These are phyloP conservation scores for Plasmodium billcollinsi DNA, from an alignment of 169 alveolate species.

Conservation along the genomic window DNA sequence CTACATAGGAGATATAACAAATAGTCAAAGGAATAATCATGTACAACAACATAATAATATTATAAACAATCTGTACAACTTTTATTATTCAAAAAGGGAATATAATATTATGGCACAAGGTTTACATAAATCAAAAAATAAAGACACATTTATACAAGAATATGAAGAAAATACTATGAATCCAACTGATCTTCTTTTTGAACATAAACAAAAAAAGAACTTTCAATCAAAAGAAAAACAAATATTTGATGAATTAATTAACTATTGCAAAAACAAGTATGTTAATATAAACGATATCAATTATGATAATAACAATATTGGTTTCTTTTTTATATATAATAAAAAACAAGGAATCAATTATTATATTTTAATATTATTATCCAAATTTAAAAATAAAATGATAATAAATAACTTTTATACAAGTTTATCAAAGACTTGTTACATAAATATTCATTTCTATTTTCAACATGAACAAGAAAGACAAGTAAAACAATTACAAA, in stretches of 20 bases:
- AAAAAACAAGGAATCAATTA: conserved; percentile 57
- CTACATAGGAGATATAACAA: background rate
- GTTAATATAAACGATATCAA: conserved; percentile 16
- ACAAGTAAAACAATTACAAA: conserved; percentile 10
- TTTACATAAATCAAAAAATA: background rate
- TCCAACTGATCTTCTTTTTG: too few species aligned
- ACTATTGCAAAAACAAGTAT: conserved; percentile 43
- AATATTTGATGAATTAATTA: conserved; percentile 61
- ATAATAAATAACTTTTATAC: conserved; percentile 15
- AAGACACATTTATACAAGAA: background rate
- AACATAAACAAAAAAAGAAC: conserved; percentile 7
- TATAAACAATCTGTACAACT: too few species aligned
- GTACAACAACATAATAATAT: too few species aligned
- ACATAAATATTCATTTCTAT: conserved; percentile 22
- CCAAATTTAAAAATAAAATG: conserved; percentile 13
- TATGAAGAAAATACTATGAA: too few species aligned
- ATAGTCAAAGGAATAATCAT: background rate
- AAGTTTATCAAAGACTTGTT: conserved; percentile 28
- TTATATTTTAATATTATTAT: conserved; percentile 47
- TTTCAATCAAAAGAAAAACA: conserved; percentile 17
- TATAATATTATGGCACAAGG: background rate
- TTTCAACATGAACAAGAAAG: conserved; percentile 35
- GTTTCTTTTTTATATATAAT: conserved; percentile 70
- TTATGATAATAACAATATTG: conserved; percentile 51
- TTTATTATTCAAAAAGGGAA: background rate